These are phyloP conservation scores for Melampsora larici-populina DNA, from an alignment of 1,284 basidiomycete genomes.

Conservation along the genomic window DNA sequence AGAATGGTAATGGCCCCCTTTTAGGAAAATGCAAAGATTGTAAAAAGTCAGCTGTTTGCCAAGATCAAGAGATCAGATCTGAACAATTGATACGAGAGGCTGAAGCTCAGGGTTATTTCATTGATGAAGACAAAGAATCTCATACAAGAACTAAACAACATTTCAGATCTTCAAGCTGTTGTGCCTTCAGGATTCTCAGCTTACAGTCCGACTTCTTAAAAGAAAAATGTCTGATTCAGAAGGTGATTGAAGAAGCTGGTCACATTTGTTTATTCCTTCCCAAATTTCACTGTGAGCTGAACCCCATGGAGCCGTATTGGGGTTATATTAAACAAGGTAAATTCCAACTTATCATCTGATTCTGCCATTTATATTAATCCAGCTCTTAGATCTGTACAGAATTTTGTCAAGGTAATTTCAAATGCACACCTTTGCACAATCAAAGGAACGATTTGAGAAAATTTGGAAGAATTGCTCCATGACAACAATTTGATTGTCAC, in stretches of 20 bases:
- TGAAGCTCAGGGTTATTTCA: slow-evolving; percentile 16
- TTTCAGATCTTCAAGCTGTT: not conserved
- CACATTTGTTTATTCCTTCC: too few relatives aligned
- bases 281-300: too few relatives aligned
- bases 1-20: not conserved
- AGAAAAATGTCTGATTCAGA: too few relatives aligned
- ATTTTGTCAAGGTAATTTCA: not conserved
- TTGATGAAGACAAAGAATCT: not conserved
- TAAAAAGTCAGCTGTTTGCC: not conserved
- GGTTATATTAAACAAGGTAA: slow-evolving; percentile 24
- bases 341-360: not conserved
- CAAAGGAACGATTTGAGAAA: slow-evolving; percentile 14
- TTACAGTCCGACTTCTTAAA: not conserved
- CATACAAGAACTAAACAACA: not conserved
- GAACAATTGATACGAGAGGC: not conserved
- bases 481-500: not conserved
- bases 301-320: slow-evolving; percentile 25
- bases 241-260: too few relatives aligned
- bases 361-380: not conserved
- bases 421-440: slow-evolving; percentile 6
- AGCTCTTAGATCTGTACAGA: too few relatives aligned
- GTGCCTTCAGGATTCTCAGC: not conserved
- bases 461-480: slow-evolving; percentile 3
- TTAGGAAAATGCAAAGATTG: not conserved
- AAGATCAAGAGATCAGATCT: not conserved